phyloP scores from a whole-genome alignment of 345 rosid species.

The Bruguiera gymnorhiza region DNA sequence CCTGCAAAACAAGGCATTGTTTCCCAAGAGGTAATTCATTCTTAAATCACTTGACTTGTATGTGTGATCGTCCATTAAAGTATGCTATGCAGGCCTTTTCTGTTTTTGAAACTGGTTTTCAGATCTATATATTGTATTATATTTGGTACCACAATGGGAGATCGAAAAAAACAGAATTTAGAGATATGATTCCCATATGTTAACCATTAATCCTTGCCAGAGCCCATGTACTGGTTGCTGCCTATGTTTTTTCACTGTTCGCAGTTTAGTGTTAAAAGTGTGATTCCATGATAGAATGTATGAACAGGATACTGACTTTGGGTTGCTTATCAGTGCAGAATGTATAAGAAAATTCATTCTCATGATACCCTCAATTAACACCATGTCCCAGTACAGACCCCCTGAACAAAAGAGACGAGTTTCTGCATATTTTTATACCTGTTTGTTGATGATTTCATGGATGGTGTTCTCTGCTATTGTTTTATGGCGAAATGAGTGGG shows the following conservation, averaged over 20 bases:
- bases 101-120: background rate
- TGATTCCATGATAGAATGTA: background rate
- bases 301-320: background rate
- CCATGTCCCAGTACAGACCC: background rate
- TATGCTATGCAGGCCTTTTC: background rate
- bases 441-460: too few relatives aligned
- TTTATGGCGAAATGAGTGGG: too few relatives aligned
- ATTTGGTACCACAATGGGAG: background rate
- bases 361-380: background rate
- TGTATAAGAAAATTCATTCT: conserved; percentile 1
- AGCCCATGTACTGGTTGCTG: background rate
- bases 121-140: background rate
- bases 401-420: background rate
- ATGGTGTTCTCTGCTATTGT: too few relatives aligned
- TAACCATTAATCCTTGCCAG: background rate
- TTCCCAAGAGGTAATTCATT: conserved; percentile 52
- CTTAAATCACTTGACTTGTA: background rate
- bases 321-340: background rate
- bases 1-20: conserved; percentile 29
- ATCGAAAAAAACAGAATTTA: background rate
- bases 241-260: background rate
- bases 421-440: background rate
- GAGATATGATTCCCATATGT: background rate
- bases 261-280: background rate
- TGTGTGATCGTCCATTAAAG: background rate